Conservation (phyloP, 192 early-diverging fungal genomes). For the Helicostylum pulchrum region DNA sequence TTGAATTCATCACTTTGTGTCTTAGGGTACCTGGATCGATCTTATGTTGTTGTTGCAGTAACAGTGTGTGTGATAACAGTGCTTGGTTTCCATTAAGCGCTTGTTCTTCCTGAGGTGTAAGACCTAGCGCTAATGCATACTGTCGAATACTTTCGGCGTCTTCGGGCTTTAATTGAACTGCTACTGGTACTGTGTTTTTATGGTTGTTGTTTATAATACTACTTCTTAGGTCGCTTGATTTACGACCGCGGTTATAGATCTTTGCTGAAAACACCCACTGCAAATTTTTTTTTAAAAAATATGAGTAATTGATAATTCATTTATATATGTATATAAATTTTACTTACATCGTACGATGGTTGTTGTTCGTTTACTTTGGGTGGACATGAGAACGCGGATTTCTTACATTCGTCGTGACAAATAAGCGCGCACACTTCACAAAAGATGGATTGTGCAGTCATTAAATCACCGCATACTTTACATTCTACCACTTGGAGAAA, state of each 20-base stretch:
- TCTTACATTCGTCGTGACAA: slow-evolving; percentile 40
- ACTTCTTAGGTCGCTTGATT: background rate
- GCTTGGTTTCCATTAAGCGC: slow-evolving; percentile 25
- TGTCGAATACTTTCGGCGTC: slow-evolving; percentile 27
- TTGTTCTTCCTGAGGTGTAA: slow-evolving; percentile 28
- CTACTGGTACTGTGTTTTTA: background rate
- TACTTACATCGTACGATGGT: slow-evolving; percentile 36
- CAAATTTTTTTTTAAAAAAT: background rate
- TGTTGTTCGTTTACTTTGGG: slow-evolving; percentile 36
- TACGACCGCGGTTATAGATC: slow-evolving; percentile 21
- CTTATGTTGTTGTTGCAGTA: slow-evolving; percentile 8
- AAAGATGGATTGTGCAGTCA: slow-evolving; percentile 47
- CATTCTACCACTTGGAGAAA: slow-evolving; percentile 44
- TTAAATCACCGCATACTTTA: slow-evolving; percentile 42
- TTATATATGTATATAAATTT: too few relatives aligned
- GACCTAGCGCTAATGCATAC: slow-evolving; percentile 19
- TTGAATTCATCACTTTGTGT: slow-evolving; percentile 7
- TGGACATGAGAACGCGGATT: slow-evolving; percentile 31
- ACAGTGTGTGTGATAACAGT: slow-evolving; percentile 23
- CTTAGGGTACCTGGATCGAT: slow-evolving; percentile 11
- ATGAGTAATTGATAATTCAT: too few relatives aligned
- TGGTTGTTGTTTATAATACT: background rate
- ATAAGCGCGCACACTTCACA: slow-evolving; percentile 48
- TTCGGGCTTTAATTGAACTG: slow-evolving; percentile 12
- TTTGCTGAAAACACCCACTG: slow-evolving; percentile 40